phyloP scores from a whole-genome alignment of 23 red algal genomes.

The Gracilaria gracilis region DNA sequence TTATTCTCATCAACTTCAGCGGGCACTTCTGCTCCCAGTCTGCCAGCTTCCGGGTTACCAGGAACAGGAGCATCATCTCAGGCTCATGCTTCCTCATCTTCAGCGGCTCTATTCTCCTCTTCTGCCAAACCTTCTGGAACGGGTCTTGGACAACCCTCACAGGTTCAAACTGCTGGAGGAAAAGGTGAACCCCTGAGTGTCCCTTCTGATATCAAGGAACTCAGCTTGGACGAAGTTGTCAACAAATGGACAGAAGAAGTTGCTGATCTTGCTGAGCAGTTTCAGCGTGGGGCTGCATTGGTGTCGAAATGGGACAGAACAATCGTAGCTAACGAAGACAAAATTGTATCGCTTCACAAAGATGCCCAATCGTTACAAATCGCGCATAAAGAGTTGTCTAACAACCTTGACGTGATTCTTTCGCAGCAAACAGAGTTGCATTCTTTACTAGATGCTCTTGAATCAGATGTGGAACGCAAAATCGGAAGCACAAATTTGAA shows the following conservation, averaged over 20 bases:
- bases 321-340: constrained; percentile 80
- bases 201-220: constrained; percentile 80
- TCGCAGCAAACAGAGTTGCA: constrained; percentile 87
- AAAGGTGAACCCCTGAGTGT: constrained; percentile 45
- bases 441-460: constrained; percentile 74
- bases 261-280: constrained; percentile 70
- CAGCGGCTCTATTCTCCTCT: not conserved
- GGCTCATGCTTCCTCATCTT: not conserved
- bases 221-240: constrained; percentile 84
- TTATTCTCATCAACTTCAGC: constrained; percentile 20
- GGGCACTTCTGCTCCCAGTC: not conserved
- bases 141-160: not conserved
- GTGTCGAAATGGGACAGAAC: constrained; percentile 85
- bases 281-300: constrained; percentile 63
- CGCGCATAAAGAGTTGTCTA: constrained; percentile 68
- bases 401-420: constrained; percentile 79
- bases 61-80: not conserved
- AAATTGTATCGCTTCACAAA: constrained; percentile 53
- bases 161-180: not conserved
- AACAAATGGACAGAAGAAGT: constrained; percentile 92
- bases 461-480: constrained; percentile 72
- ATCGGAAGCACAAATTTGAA: constrained; percentile 31
- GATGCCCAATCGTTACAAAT: constrained; percentile 58
- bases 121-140: not conserved
- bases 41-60: not conserved